Base-by-base conservation (phyloP, 2,329 filamentous ascomycete genomes). In the Beauveria brongniartii region DNA sequence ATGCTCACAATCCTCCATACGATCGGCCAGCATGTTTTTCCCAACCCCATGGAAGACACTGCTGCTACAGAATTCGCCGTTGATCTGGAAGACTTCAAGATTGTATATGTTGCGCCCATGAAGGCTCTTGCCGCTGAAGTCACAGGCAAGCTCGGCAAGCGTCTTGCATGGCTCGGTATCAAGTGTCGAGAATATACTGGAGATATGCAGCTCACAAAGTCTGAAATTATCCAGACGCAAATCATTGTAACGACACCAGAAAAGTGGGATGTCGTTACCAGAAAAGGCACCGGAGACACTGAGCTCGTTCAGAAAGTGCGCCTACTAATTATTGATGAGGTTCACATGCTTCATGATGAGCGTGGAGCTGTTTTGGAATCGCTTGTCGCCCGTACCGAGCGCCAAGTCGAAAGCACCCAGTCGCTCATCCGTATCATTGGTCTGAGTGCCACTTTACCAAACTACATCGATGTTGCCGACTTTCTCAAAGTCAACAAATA, bases 311-410 rank as follows among this genome's bases (percentile, higher is more conserved):
- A 99, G 69, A 99, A 99, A 72, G 94, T 99, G 26, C 86, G 93
- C 12, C 80, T 99, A 2, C 82, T 99, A 63, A 97, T 99, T 69
- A 97, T 99, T 64, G 94, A 99, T 73, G 94, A 99, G 76, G 94
- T 99, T 1, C 94, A 99, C 71, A 99, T 99, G 95, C 87, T 99
- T 68, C 95, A 99, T 69, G 94, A 99, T 72, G 94, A 97, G 73
- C 87, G 94, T 72, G 94, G 94, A 69, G 92, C 95, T 14, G 95
- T 99, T 0, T 82, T 99, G 30, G 94, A 99, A 71, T 97, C 93
- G 6, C 80, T 99, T 24, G 95, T 99, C 18, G 94, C 94, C 12
- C 85, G 94, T 68, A 99, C 95, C 0, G 89, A 97, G 75, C 83
- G 94, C 64, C 94, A 99, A 70, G 95, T 99, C 0, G 95, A 99